These are phyloP conservation scores for Geosmithia flava DNA, from an alignment of 2,329 filamentous ascomycete genomes.

Conservation along the genomic window DNA sequence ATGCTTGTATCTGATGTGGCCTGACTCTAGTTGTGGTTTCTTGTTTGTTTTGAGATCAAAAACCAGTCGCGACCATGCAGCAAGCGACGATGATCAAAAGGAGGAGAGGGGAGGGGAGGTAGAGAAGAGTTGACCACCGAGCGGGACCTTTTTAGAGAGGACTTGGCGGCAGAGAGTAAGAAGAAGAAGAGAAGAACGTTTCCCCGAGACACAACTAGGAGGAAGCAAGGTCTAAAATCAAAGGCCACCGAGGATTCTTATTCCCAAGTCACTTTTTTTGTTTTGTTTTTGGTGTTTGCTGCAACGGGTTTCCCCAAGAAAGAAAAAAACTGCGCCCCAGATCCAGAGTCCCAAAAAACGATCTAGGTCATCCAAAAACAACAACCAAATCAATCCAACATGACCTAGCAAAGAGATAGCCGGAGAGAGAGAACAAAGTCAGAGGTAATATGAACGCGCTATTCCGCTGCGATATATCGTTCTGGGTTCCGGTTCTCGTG, in stretches of 20 bases:
- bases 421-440: neutral
- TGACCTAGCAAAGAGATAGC: neutral
- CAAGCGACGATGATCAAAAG: neutral
- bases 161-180: neutral
- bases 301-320: neutral
- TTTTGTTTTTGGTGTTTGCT: conserved; percentile 7
- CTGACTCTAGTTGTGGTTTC: neutral
- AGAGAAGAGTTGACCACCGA: conserved; percentile 2
- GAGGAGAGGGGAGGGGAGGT: neutral
- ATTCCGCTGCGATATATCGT: neutral
- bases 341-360: too few species aligned
- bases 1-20: neutral
- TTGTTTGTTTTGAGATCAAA: neutral
- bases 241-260: conserved; percentile 11
- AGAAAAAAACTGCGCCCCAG: neutral
- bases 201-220: conserved; percentile 1
- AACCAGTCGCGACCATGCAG: too few species aligned
- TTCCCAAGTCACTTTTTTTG: conserved; percentile 14
- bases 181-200: conserved; percentile 6
- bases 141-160: conserved; percentile 1
- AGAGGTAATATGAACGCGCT: too few species aligned
- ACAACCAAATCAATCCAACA: neutral
- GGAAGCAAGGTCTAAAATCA: conserved; percentile 10
- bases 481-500: neutral
- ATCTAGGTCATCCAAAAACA: neutral